phyloP scores from a whole-genome alignment of 805 yeast genomes.

The Candida stauntonica region DNA sequence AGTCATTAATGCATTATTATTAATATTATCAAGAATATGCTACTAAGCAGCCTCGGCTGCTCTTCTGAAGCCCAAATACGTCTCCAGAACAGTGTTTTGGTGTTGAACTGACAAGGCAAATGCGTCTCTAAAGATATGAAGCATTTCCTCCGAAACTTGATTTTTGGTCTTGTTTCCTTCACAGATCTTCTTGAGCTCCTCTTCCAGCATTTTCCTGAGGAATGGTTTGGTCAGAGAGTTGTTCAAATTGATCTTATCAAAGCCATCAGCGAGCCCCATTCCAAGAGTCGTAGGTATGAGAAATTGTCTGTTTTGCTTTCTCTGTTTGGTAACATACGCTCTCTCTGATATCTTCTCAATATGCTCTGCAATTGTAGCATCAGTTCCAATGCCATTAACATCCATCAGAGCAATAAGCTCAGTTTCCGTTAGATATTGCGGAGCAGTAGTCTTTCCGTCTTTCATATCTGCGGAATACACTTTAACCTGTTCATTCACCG shows the following conservation, averaged over 20 bases:
- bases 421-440: slow-evolving; percentile 81
- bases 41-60: slow-evolving; percentile 10
- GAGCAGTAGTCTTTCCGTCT: slow-evolving; percentile 78
- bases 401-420: slow-evolving; percentile 94
- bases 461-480: slow-evolving; percentile 54
- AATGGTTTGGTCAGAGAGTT: slow-evolving; percentile 89
- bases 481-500: slow-evolving; percentile 50
- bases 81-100: slow-evolving; percentile 32
- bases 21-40: no score
- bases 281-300: slow-evolving; percentile 83
- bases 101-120: slow-evolving; percentile 45
- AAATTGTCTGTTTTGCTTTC: slow-evolving; percentile 34
- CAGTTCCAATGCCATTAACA: slow-evolving; percentile 96
- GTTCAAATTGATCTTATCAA: slow-evolving; percentile 66
- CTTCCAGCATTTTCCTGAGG: slow-evolving; percentile 72
- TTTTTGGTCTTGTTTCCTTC: slow-evolving; percentile 52
- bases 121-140: slow-evolving; percentile 58
- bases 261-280: slow-evolving; percentile 81
- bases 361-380: slow-evolving; percentile 98
- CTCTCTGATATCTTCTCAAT: slow-evolving; percentile 73
- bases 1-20: not conserved
- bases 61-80: slow-evolving; percentile 25
- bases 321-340: slow-evolving; percentile 54
- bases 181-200: slow-evolving; percentile 60
- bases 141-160: slow-evolving; percentile 51